Base-by-base conservation (phyloP, 2,329 filamentous ascomycete genomes). In the Nigrospora osmanthi region DNA sequence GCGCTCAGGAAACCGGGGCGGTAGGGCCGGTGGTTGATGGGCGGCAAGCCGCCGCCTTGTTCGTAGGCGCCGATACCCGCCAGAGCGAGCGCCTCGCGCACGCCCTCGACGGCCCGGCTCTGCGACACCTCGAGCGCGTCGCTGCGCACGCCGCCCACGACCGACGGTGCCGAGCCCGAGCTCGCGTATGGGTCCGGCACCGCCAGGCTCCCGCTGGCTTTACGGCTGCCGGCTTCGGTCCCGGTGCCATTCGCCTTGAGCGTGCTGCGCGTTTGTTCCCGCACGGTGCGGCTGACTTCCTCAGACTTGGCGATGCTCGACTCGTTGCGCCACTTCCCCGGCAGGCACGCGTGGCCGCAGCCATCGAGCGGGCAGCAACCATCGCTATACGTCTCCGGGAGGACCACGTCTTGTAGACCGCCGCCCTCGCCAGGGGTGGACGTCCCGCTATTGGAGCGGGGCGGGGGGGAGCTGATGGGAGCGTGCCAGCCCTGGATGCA, bases 311-410 rank as follows among this genome's bases (percentile, higher is more conserved):
- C 65, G 0, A 66, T 68, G 23, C 58, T 62, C 1, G 57, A 67
- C 52, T 78, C 74, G 7, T 72, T 65, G 5, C 75, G 69, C 62
- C 78, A 81, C 33, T 65, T 65, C 0, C 78, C 76, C 0, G 78
- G 78, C 0, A 83, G 67, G 49, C 80, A 84, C 28, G 76, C 76
- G 53, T 84, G 80, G 3, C 79, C 74, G 55, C 80, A 84, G 0
- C 80, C 80, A 49, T 83, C 78, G n/a, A 81, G 61, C 2, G 80
- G 80, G 50, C 80, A 84, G 58, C 73, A 81, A 0, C 80, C 80
- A 40, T 73, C 76, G 31, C 72, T 73, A 50, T 58, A 69, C 10
- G 65, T 61, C 15, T 66, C 65, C 1, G 58, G 58, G 1, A 57
- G 63, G 38, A 55, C 49, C 11, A 56, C 49, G 15, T 32, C 13